Base-by-base conservation (phyloP, 2,329 filamentous ascomycete species). In the Trichophyton equinum region DNA sequence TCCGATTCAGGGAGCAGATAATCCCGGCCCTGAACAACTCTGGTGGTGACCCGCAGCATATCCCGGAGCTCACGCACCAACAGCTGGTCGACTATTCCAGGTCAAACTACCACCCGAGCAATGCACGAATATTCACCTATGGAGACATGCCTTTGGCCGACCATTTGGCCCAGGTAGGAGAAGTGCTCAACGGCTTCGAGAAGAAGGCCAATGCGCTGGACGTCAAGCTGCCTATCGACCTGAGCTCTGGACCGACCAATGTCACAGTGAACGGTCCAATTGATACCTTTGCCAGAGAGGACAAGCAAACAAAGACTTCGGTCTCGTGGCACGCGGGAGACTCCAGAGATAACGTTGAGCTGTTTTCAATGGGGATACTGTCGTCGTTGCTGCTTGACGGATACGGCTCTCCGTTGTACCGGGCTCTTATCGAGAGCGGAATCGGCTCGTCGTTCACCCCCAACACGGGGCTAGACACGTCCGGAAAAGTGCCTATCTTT, bases 1-100 rank as follows among this genome's bases (percentile, higher is more conserved):
- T 96, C 66, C 83, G 87, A 59, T 99, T 95, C 74, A 90, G 95
- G 71, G 91, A 97, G 68, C 87, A 94, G 71, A 89, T 99, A 60
- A 94, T 95, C 71, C 94, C 94, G 0, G 87, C 87, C 42, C 87
- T 99, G 72, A 88, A 99, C 76, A 97, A 99, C 76, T 97, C 92
- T 1, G 94, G 94, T 38, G 94, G 94, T 60, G 94, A 99, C 71
- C 94, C 94, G 0, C 87, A 94, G 69, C 95, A 92, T 74, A 99
- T 99, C 68, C 96, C 94, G 33, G 89, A 97, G 67, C 78, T 99
- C 63, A 97, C 91, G 0, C 91, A 96, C 74, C 84, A 92, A 68
- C 89, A 96, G 72, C 79, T 99, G 57, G 87, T 85, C 69, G 83
- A 86, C 47, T 99, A 96, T 73, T 95, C 97, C 66, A 86, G 86